A percentile compares a stretch with the other conserved stretches of the same genome.
Evolutionary conservation across 75 land plant species (phyloP).

Genomic region (Cryptomeria japonica): DNA sequence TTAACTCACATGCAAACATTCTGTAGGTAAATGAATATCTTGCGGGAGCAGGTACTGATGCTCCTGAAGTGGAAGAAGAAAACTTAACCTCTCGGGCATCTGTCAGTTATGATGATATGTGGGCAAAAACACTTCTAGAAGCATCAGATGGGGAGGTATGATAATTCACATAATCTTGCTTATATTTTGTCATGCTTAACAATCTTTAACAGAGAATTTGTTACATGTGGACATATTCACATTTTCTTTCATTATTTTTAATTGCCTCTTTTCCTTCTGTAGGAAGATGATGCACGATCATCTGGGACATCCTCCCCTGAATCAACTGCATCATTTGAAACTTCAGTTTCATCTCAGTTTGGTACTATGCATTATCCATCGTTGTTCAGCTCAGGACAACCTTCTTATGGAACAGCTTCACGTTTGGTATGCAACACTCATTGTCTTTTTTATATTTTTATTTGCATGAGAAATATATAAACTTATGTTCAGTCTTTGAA

Average conservation of each 20-base stretch:
- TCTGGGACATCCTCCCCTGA: constrained; percentile 96
- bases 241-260: not conserved
- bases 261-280: constrained; percentile 3
- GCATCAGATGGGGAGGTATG: constrained; percentile 77
- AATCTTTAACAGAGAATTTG: not conserved
- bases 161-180: not conserved
- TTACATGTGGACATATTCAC: constrained; percentile 6
- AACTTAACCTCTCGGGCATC: constrained; percentile 71
- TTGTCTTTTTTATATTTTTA: not conserved
- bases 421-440: constrained; percentile 37
- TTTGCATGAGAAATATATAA: not conserved
- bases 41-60: constrained; percentile 97
- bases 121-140: constrained; percentile 96
- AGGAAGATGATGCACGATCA: constrained; percentile 88
- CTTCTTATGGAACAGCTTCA: constrained; percentile 39
- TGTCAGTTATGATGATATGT: constrained; percentile 94
- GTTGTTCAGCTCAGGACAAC: constrained; percentile 73
- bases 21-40: constrained; percentile 94
- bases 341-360: constrained; percentile 82
- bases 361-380: constrained; percentile 92
- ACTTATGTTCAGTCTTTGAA: not conserved
- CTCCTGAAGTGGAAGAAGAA: constrained; percentile 98
- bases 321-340: constrained; percentile 84
- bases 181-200: not conserved
- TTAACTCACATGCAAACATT: not conserved